These are phyloP conservation scores for Elsinoe arachidis DNA, from an alignment of 2,329 filamentous ascomycete species.

Conservation along the genomic window DNA sequence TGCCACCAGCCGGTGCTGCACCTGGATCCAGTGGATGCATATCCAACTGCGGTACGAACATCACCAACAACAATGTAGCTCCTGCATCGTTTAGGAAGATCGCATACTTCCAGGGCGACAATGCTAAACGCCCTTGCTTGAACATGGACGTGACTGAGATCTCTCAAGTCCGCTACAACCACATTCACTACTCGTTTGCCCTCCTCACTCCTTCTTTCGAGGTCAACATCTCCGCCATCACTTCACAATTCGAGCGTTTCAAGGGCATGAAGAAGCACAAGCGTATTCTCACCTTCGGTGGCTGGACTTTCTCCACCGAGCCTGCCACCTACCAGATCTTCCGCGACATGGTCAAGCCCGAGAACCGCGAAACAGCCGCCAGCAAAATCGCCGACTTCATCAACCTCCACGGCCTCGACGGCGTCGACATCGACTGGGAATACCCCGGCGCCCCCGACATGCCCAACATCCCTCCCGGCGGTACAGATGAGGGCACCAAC, in stretches of 20 bases:
- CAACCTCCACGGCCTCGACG: slow-evolving; percentile 61
- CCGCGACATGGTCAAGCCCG: slow-evolving; percentile 27
- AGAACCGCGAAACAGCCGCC: slow-evolving; percentile 30
- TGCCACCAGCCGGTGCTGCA: slow-evolving; percentile 30
- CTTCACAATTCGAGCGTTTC: slow-evolving; percentile 28
- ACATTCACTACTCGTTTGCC: slow-evolving; percentile 31
- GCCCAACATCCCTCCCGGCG: slow-evolving; percentile 19
- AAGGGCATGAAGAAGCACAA: slow-evolving; percentile 25
- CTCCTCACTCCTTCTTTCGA: slow-evolving; percentile 27
- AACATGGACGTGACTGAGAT: slow-evolving; percentile 21
- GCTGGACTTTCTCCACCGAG: slow-evolving; percentile 36
- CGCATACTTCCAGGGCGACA: slow-evolving; percentile 29
- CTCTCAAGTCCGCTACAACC: slow-evolving; percentile 14
- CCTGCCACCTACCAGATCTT: slow-evolving; percentile 33
- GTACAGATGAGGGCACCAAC: neutral
- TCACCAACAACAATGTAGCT: slow-evolving; percentile 22
- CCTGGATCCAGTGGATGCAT: slow-evolving; percentile 31
- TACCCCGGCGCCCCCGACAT: slow-evolving; percentile 28
- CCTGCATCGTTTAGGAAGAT: slow-evolving; percentile 18
- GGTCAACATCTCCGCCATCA: slow-evolving; percentile 16
- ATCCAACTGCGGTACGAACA: slow-evolving; percentile 33
- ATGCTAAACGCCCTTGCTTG: slow-evolving; percentile 27
- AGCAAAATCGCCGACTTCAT: slow-evolving; percentile 43
- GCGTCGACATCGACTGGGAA: slow-evolving; percentile 37
- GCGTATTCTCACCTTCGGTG: slow-evolving; percentile 36